A percentile compares a stretch with the other conserved stretches of the same genome.
Evolutionary conservation across 495 filamentous ascomycete genomes (phyloP).

Genomic region (Tuber magnatum): DNA sequence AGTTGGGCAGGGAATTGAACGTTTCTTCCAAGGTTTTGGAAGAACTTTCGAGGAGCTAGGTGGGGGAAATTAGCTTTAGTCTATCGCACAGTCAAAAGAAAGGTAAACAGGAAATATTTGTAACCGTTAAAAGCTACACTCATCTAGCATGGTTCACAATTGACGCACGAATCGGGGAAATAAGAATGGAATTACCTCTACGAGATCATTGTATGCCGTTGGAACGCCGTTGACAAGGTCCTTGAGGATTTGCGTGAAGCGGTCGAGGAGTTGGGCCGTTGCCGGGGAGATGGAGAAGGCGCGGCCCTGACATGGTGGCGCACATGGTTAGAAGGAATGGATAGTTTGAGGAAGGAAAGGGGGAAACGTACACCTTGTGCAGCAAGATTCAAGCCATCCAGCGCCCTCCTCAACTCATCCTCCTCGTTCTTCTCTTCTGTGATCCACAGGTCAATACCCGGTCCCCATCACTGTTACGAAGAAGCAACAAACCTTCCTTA

Average conservation of each 20-base stretch:
- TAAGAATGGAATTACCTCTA: slow-evolving; percentile 36
- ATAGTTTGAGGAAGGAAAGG: not conserved
- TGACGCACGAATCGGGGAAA: not conserved
- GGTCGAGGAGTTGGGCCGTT: slow-evolving; percentile 67
- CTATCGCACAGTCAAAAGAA: not conserved
- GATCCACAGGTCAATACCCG: slow-evolving; percentile 45
- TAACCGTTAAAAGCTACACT: not conserved
- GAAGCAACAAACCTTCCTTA: slow-evolving; percentile 41
- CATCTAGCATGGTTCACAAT: not conserved
- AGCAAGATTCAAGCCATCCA: slow-evolving; percentile 72
- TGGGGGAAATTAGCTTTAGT: slow-evolving; percentile 14
- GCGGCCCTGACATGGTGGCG: slow-evolving; percentile 54
- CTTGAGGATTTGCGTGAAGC: slow-evolving; percentile 81
- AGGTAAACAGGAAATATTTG: not conserved
- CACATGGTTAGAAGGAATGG: not conserved
- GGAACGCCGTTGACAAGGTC: slow-evolving; percentile 88
- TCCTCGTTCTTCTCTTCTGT: slow-evolving; percentile 50
- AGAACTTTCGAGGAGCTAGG: slow-evolving; percentile 65
- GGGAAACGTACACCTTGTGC: slow-evolving; percentile 44
- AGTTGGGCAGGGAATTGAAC: slow-evolving; percentile 68
- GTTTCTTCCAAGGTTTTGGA: slow-evolving; percentile 67
- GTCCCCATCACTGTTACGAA: slow-evolving; percentile 35
- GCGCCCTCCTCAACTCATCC: slow-evolving; percentile 65
- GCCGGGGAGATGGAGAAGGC: slow-evolving; percentile 76
- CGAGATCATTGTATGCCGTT: slow-evolving; percentile 84